Evolutionary conservation across 1,284 basidiomycete genomes (phyloP).

Genomic region (Bjerkandera adusta): DNA sequence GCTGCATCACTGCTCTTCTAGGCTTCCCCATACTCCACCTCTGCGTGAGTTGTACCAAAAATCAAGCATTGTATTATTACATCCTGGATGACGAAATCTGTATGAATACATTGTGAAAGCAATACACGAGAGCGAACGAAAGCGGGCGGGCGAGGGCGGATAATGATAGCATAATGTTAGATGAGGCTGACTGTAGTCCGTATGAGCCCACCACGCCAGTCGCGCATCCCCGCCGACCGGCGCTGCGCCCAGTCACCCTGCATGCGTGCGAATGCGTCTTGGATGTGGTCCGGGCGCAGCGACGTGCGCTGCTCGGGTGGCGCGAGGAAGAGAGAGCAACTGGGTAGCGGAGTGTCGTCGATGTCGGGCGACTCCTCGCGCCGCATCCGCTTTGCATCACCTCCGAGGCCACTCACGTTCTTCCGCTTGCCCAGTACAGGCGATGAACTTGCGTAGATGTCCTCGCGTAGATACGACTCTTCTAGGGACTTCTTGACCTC

Average conservation of each 20-base stretch:
- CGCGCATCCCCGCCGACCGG: conserved; percentile 81
- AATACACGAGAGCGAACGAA: conserved; percentile 8
- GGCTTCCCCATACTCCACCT: not conserved
- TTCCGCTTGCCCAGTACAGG: conserved; percentile 73
- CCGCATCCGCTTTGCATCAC: conserved; percentile 58
- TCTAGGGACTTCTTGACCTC: conserved; percentile 80
- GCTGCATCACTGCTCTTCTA: conserved; percentile 88
- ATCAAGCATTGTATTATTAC: conserved; percentile 12
- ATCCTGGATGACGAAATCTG: conserved; percentile 1
- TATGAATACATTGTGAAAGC: conserved; percentile 1
- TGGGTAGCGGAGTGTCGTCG: conserved; percentile 55
- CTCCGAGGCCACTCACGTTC: conserved; percentile 35
- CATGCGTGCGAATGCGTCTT: conserved; percentile 87
- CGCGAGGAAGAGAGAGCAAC: conserved; percentile 73
- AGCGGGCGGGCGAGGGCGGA: not conserved
- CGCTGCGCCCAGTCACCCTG: conserved; percentile 80
- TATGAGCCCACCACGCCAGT: conserved; percentile 82
- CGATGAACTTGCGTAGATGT: conserved; percentile 47
- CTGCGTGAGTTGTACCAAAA: not conserved
- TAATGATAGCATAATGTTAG: conserved; percentile 33
- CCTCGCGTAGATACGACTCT: conserved; percentile 66
- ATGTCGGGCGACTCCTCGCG: conserved; percentile 59
- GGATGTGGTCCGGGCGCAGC: conserved; percentile 79
- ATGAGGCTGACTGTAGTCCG: conserved; percentile 82
- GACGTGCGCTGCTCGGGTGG: conserved; percentile 79